phyloP scores from a whole-genome alignment of 2,329 filamentous ascomycete species.

The Pseudogymnoascus sp. region DNA sequence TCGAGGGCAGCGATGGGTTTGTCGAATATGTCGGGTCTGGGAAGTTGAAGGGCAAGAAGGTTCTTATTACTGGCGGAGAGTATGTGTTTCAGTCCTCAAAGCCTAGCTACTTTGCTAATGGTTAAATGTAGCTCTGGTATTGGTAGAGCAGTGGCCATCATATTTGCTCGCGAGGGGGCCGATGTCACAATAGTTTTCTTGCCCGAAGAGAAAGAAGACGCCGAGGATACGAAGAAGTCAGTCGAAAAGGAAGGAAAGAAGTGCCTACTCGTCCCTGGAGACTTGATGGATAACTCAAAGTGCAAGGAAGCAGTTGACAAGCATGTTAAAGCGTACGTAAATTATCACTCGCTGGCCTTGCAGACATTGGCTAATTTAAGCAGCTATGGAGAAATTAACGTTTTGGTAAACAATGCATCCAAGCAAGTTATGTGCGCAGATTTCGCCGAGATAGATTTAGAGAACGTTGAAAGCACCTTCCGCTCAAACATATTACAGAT shows the following conservation, averaged over 20 bases:
- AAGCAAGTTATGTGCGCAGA: conserved; percentile 6
- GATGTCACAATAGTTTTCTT: conserved; percentile 45
- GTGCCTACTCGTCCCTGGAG: background rate
- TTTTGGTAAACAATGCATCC: conserved; percentile 9
- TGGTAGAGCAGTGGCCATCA: conserved; percentile 49
- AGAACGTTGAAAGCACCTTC: background rate
- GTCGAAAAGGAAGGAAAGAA: conserved; percentile 53
- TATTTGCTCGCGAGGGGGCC: conserved; percentile 56
- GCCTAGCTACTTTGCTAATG: background rate
- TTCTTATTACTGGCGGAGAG: conserved; percentile 54
- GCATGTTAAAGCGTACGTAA: background rate
- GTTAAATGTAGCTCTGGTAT: conserved; percentile 39
- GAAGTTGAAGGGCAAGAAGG: conserved; percentile 25
- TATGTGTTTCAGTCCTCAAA: background rate
- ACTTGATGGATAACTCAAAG: background rate
- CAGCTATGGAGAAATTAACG: conserved; percentile 1
- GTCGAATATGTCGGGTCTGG: conserved; percentile 4
- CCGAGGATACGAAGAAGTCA: conserved; percentile 60
- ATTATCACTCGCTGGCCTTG: background rate
- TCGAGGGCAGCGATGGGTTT: background rate
- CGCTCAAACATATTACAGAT: background rate
- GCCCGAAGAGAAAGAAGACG: conserved; percentile 63
- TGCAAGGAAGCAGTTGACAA: conserved; percentile 9
- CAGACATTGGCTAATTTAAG: background rate
- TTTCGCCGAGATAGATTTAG: background rate